These are phyloP conservation scores for Beauveria pseudobassiana DNA, from an alignment of 2,329 filamentous ascomycete species.

Conservation along the genomic window DNA sequence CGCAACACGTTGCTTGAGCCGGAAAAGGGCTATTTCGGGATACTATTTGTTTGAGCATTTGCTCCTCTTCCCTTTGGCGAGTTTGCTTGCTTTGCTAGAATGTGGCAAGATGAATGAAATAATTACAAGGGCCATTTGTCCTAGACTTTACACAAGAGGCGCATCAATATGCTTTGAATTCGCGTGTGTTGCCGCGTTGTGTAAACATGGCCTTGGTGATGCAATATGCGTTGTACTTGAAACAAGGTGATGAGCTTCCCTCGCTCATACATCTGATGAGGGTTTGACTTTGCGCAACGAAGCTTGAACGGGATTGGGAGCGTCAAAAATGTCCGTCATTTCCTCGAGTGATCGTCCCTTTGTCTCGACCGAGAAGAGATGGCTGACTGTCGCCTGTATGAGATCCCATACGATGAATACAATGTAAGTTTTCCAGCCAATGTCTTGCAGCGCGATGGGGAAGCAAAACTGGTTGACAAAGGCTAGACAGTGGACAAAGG, in stretches of 20 bases:
- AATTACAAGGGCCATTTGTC: too few relatives aligned
- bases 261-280: background rate
- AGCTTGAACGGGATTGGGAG: conserved; percentile 14
- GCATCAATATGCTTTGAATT: too few relatives aligned
- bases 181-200: too few relatives aligned
- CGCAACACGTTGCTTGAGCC: background rate
- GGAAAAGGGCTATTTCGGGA: background rate
- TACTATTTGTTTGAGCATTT: background rate
- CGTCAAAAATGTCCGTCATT: conserved; percentile 20
- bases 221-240: too few relatives aligned
- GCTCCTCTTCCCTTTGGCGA: background rate
- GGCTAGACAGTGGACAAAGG: conserved; percentile 23
- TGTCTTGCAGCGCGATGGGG: conserved; percentile 33
- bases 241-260: too few relatives aligned
- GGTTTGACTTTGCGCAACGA: background rate
- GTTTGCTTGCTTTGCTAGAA: background rate
- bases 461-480: conserved; percentile 32
- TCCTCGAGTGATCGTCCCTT: conserved; percentile 21
- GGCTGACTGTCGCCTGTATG: conserved; percentile 14
- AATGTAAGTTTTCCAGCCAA: conserved; percentile 36
- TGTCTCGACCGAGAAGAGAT: conserved; percentile 27
- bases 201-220: too few relatives aligned
- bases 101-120: background rate
- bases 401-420: conserved; percentile 19
- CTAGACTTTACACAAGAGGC: too few relatives aligned